Base-by-base conservation (phyloP, 192 early-diverging fungal species). In the Coemansia sp. region DNA sequence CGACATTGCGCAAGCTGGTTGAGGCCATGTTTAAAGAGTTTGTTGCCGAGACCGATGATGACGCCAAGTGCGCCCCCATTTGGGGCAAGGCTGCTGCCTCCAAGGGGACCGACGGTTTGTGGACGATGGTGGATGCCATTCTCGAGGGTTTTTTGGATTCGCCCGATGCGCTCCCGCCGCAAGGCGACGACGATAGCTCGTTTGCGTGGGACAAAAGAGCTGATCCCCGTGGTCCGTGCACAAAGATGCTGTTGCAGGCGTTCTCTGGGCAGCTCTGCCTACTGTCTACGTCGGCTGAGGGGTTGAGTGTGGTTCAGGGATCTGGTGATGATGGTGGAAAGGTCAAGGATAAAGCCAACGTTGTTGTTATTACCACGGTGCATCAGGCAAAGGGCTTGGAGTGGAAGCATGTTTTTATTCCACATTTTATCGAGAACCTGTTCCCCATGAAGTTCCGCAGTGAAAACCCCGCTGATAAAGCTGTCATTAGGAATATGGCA, bases 301-400 rank as follows among this genome's bases (percentile, higher is more conserved):
- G 76, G 58, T 38, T 24, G 36, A 74, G 79, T 10, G 55, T 48
- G 5, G 48, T 76, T 9, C 63, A 33, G 3, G 37, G 51, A 1
- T 4, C 31, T 4, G 31, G 4, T 3, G 23, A 50, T 59, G 36
- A 23, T 3, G 14, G 23, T 13, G 14, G 20, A 1, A 62, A 59
- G 18, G 14, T 21, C 34, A 51, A 33, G 51, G 28, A 40, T 0
- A 62, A 63, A 28, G 33, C 57, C 10, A 60, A 64, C 33, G 65
- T 68, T 2, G 74, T 77, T 5, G 66, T 82, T 0, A 77, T 82
- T 2, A 69, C 64, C 26, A 82, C 74, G 0, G 71, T 82, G 65
- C 80, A 82, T 37, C 80, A 82, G 62, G 74, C 74, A 6, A 82
- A 82, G 62, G 74, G 71, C 0, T 63, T 82, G 36, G 74, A 77